Base-by-base conservation (phyloP, 495 filamentous ascomycete genomes). In the Hyaloscypha bicolor region DNA sequence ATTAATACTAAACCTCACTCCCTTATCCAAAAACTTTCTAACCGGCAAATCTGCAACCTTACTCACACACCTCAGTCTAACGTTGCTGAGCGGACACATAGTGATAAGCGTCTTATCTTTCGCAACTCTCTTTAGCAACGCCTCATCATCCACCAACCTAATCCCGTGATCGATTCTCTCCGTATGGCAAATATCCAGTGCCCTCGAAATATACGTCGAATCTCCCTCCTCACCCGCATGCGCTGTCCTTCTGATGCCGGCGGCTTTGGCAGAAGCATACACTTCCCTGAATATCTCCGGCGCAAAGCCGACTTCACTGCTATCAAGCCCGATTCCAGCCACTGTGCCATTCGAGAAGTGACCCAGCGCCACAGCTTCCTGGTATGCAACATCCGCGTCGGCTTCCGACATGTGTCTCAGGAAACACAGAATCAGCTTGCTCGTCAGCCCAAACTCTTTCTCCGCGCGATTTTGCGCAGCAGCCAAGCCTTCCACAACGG, bases 191-290 rank as follows among this genome's bases (percentile, higher is more conserved):
- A 74, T 52, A 63, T 87, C 86, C 35, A 93, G 76, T 11, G 91
- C 90, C 16, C 79, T 79, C n/a, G 75, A 72, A 63, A 93, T 88
- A 72, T 91, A 93, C 14, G 76, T 77, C 6, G 87, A 77, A 32
- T 91, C 88, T 6, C 90, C 90, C 76, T 93, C 91, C 72, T 93
- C 90, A 52, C 91, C 90, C 3, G 88, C 90, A 75, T 93, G 90
- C 21, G 89, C 87, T 0, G 90, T 93, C 12, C 86, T 76, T 14
- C 78, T 77, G 37, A 93, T 82, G 0, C 85, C 84, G 37, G 67
- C 73, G 30, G 69, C 70, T 30, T 72, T 69, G 0, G 90, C 91
- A 33, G 76, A 73, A 6, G 76, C 76, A 71, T 88, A 93, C 21
- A 91, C 72, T 53, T 82, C 80, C 31, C 81, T 78, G 78, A 87